Percentiles rank a stretch among this genome's conserved stretches.
phyloP scores from a whole-genome alignment of 768 basidiomycete species.

The Hericium alpestre region DNA sequence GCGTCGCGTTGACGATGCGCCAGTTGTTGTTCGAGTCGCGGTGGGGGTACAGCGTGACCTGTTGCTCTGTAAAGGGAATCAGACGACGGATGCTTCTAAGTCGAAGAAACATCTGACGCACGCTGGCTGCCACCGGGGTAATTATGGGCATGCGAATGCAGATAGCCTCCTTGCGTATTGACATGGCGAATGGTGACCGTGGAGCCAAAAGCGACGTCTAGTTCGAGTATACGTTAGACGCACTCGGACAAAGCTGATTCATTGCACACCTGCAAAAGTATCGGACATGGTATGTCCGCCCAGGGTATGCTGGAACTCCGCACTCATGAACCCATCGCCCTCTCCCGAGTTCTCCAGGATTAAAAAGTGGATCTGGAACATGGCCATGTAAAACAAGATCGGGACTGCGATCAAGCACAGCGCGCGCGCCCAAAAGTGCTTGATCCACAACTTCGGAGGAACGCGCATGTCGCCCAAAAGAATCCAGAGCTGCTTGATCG shows the following conservation, averaged over 20 bases:
- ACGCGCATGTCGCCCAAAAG: constrained; percentile 82
- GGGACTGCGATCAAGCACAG: constrained; percentile 84
- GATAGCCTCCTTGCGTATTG: constrained; percentile 97
- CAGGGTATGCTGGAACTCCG: constrained; percentile 95
- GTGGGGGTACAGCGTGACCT: constrained; percentile 97
- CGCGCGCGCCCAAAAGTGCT: constrained; percentile 84
- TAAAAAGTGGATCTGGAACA: constrained; percentile 93
- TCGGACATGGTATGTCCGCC: constrained; percentile 85
- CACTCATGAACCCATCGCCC: constrained; percentile 98
- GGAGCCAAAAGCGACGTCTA: constrained; percentile 83
- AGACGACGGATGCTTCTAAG: neutral
- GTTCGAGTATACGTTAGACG: neutral
- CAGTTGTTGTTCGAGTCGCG: constrained; percentile 95
- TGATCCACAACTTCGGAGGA: constrained; percentile 59
- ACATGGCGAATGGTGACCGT: constrained; percentile 76
- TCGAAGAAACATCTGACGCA: constrained; percentile 27
- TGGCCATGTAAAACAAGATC: constrained; percentile 83
- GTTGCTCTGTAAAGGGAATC: constrained; percentile 61
- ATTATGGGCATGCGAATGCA: constrained; percentile 86
- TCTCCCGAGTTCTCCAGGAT: constrained; percentile 86
- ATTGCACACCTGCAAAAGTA: constrained; percentile 72
- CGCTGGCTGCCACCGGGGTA: constrained; percentile 90
- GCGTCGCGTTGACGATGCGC: constrained; percentile 71
- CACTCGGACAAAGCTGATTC: neutral
- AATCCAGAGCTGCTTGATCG: constrained; percentile 78